phyloP scores from a whole-genome alignment of 192 early-diverging fungal species.

The Entophlyctis luteolus region DNA sequence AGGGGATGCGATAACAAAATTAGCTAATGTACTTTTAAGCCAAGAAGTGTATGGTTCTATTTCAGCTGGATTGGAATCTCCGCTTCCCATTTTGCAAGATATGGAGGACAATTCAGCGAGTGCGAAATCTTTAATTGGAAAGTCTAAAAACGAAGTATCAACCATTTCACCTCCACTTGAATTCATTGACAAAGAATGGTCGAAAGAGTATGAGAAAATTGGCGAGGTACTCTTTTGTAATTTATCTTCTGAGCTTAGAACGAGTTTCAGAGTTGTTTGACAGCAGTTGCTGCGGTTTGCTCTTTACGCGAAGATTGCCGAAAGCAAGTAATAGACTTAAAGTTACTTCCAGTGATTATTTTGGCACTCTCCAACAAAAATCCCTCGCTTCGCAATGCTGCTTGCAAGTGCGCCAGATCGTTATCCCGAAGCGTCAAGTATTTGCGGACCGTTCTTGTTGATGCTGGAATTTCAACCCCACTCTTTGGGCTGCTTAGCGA shows the following conservation, averaged over 20 bases:
- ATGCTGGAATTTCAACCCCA: constrained; percentile 67
- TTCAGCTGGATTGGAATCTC: background rate
- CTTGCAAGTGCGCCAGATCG: constrained; percentile 73
- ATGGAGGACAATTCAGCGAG: no score
- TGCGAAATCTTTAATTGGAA: no score
- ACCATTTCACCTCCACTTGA: no score
- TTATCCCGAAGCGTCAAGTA: constrained; percentile 72
- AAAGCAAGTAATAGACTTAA: constrained; percentile 70
- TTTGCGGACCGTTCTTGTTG: constrained; percentile 73
- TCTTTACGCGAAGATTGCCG: constrained; percentile 69
- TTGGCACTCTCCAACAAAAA: constrained; percentile 55
- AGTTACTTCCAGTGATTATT: constrained; percentile 71
- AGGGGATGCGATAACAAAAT: constrained; percentile 63
- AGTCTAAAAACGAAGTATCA: no score
- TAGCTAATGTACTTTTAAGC: constrained; percentile 47
- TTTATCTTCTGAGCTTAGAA: no score
- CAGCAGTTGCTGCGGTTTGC: constrained; percentile 68
- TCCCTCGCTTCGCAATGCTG: constrained; percentile 62
- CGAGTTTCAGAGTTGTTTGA: constrained; percentile 55
- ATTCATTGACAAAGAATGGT: no score
- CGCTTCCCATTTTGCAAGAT: no score
- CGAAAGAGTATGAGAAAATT: constrained; percentile 47
- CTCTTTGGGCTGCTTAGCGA: constrained; percentile 68
- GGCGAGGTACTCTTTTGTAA: constrained; percentile 69
- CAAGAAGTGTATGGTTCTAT: background rate